These are phyloP conservation scores for Penicillium riverlandense DNA, from an alignment of 495 filamentous ascomycete species.

Conservation along the genomic window DNA sequence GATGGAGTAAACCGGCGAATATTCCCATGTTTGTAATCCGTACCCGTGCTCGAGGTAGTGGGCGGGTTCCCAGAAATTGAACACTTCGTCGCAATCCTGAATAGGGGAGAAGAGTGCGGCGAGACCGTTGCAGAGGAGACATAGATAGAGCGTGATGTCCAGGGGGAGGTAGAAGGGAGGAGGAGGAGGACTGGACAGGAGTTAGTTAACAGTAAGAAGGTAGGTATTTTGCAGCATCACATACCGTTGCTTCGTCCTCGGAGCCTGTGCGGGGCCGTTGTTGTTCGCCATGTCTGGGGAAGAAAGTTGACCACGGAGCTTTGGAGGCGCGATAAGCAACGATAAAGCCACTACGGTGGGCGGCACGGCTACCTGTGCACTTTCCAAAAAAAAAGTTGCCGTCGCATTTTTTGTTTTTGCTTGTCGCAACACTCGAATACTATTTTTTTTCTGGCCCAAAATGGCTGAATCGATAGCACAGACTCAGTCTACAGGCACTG, in stretches of 20 bases:
- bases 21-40: conserved; percentile 98
- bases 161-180: conserved; percentile 60
- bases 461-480: conserved; percentile 37
- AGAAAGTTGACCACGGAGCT: too few species aligned
- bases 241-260: conserved; percentile 29
- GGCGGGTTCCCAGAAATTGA: conserved; percentile 98
- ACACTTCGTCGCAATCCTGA: conserved; percentile 97
- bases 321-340: not conserved
- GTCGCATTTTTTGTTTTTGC: conserved; percentile 24
- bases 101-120: conserved; percentile 85
- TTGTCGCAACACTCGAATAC: conserved; percentile 1
- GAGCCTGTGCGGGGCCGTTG: conserved; percentile 1
- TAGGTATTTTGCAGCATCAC: too few species aligned
- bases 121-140: conserved; percentile 61
- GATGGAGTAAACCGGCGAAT: conserved; percentile 91
- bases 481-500: conserved; percentile 4
- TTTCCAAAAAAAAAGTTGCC: conserved; percentile 26
- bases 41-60: conserved; percentile 93
- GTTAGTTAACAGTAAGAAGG: too few species aligned
- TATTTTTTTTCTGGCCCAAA: conserved; percentile 6
- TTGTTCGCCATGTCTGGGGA: too few species aligned
- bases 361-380: conserved; percentile 28
- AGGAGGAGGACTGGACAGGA: conserved; percentile 32
- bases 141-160: conserved; percentile 69
- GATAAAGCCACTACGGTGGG: conserved; percentile 23